A percentile compares a stretch with the other conserved stretches of the same genome.
Conservation (phyloP, 75 land plant species). For the Gnetum montanum region DNA sequence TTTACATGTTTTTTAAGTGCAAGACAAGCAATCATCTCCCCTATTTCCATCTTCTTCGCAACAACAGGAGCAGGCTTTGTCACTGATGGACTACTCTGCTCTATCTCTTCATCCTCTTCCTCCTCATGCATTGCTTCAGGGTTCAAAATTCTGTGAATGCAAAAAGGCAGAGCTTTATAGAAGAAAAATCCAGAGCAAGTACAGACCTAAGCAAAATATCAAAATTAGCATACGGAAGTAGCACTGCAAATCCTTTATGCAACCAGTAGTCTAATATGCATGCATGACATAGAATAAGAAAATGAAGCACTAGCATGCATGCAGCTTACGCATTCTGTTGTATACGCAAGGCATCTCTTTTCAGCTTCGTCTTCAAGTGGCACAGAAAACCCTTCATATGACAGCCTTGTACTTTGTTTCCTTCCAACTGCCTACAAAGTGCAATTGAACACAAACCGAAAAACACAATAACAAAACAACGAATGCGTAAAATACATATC, state of each 20-base stretch:
- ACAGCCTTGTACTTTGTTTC: conserved; percentile 24
- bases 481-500: not conserved
- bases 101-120: too few species aligned
- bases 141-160: too few species aligned
- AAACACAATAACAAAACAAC: not conserved
- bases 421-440: conserved; percentile 55
- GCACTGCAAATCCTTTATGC: not conserved
- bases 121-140: too few species aligned
- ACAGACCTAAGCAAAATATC: too few species aligned
- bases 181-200: too few species aligned
- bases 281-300: not conserved
- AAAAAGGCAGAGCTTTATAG: too few species aligned
- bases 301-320: not conserved
- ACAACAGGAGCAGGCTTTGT: too few species aligned
- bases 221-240: not conserved
- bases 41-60: conserved; percentile 25
- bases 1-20: conserved; percentile 15
- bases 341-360: conserved; percentile 33
- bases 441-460: too few species aligned
- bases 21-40: conserved; percentile 10
- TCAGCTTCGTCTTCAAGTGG: conserved; percentile 70
- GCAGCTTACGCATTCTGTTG: conserved; percentile 17
- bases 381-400: conserved; percentile 64
- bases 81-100: too few species aligned
- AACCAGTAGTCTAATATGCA: not conserved